Evolutionary conservation across 768 basidiomycete species (phyloP), one percentile per base, ranked within the genome.

Genomic region (Panellus pusillus): DNA sequence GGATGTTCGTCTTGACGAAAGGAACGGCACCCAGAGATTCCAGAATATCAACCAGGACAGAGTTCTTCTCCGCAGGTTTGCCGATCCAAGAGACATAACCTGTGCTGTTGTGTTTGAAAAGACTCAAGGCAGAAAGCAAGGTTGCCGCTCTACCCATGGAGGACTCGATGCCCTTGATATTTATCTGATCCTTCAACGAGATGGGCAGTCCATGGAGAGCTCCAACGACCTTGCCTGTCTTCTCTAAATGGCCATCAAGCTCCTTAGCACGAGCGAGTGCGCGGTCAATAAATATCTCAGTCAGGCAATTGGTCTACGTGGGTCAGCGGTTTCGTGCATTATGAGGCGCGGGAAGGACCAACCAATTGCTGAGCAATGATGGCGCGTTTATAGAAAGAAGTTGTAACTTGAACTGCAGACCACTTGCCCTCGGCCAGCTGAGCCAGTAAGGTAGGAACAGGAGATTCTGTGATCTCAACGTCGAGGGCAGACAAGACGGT

Each of bases 291-390:
- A 89, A 91, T n/a, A 91, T 83, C 66, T 92, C 90, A 0, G 90
- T 92, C 35, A 93, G 65, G 65, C 91, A 92, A 60, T 91, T 91
- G 6, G 82, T 83, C 88, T 61, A 42, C 36, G 18, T 38, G 55
- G 28, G 56, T 65, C 20, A 45, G 31, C 14, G 6, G 28, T n/a
- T 14, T 27, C 45, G 36, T 7, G 38, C 4, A 27, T 9, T 12
- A 11, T 57, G 44, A 20, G 14, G 27, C 13, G n/a, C 15, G 32
- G 3, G 35, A 49, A 35, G 12, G n/a, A 65, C 79, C 63, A 49
- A 89, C 88, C 14, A 91, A 65, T 61, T 91, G 89, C 42, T 93
- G 90, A 4, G 90, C 90, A 40, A 93, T 68, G 40, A 89, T 78
- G 0, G 91, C 91, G 39, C 89, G 74, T 68, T 91, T 91, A 60